Percentiles rank a stretch among this genome's conserved stretches.
phyloP scores from a whole-genome alignment of 2,329 filamentous ascomycete genomes.

The Arthrobotrys iridis region DNA sequence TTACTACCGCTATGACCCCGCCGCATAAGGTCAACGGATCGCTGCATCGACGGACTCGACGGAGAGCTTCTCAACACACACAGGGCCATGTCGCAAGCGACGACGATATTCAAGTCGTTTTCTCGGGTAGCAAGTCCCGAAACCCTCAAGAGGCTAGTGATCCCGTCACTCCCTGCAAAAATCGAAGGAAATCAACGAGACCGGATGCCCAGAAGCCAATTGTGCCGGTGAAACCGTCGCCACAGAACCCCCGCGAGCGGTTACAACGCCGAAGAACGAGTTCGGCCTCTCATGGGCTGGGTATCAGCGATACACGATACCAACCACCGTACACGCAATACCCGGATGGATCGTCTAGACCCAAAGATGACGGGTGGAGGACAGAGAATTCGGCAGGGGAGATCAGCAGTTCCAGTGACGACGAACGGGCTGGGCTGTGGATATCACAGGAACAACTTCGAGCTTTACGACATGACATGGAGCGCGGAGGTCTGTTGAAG shows the following conservation, averaged over 20 bases:
- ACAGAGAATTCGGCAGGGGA: slow-evolving; percentile 47
- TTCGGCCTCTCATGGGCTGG: slow-evolving; percentile 17
- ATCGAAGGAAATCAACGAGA: slow-evolving; percentile 12
- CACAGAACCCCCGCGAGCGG: slow-evolving; percentile 35
- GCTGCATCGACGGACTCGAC: slow-evolving; percentile 21
- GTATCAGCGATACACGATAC: slow-evolving; percentile 10
- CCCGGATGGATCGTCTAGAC: slow-evolving; percentile 5
- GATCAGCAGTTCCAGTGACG: slow-evolving; percentile 34
- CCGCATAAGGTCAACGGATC: slow-evolving; percentile 24
- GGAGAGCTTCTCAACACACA: slow-evolving; percentile 16
- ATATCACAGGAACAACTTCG: slow-evolving; percentile 46
- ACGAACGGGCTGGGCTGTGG: slow-evolving; percentile 22
- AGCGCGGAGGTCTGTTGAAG: slow-evolving; percentile 29
- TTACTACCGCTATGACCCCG: slow-evolving; percentile 36
- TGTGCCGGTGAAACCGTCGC: slow-evolving; percentile 36
- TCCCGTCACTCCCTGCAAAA: slow-evolving; percentile 43
- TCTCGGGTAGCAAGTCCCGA: slow-evolving; percentile 21
- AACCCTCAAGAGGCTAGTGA: neutral
- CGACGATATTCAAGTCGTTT: slow-evolving; percentile 38
- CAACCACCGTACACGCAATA: slow-evolving; percentile 46
- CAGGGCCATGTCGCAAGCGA: slow-evolving; percentile 31
- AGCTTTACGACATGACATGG: slow-evolving; percentile 37
- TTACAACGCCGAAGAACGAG: slow-evolving; percentile 5
- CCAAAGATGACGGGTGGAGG: slow-evolving; percentile 46
- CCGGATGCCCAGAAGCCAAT: slow-evolving; percentile 23